Percentiles rank a stretch among this genome's conserved stretches.
Conservation (phyloP, 179 eudicot species). For the Pouteria campechiana region DNA sequence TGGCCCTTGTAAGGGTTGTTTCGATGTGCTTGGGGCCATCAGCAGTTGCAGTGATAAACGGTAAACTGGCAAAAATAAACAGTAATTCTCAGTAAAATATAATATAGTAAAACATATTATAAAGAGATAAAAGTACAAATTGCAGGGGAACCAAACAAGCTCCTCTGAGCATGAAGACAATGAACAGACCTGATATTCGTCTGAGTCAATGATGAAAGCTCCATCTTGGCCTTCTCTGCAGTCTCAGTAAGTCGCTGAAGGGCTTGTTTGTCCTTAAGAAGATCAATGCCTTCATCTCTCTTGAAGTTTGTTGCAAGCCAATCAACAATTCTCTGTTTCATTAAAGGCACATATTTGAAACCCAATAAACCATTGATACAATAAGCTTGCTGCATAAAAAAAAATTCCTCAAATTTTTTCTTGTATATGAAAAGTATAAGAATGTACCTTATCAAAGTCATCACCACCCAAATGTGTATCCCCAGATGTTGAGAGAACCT, state of each 20-base stretch:
- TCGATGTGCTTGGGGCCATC: constrained; percentile 66
- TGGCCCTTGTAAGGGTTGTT: constrained; percentile 46
- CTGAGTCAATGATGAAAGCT: constrained; percentile 85
- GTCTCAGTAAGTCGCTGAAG: constrained; percentile 94
- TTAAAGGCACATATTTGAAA: neutral
- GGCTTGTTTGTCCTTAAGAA: constrained; percentile 93
- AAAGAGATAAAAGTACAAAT: too few relatives aligned
- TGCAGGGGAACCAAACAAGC: too few relatives aligned
- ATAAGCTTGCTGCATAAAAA: neutral
- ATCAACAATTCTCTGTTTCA: constrained; percentile 77
- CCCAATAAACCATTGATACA: neutral
- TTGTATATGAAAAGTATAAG: neutral
- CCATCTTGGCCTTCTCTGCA: constrained; percentile 98
- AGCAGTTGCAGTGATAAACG: constrained; percentile 50
- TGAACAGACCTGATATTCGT: constrained; percentile 59
- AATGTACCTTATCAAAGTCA: constrained; percentile 91
- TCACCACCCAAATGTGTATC: constrained; percentile 99
- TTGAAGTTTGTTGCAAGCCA: constrained; percentile 84
- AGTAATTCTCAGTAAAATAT: too few relatives aligned
- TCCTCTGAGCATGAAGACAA: too few relatives aligned
- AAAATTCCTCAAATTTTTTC: neutral
- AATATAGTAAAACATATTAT: too few relatives aligned
- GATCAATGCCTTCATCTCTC: constrained; percentile 85
- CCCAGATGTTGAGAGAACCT: constrained; percentile 97
- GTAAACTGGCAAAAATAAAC: constrained; percentile 34